Evolutionary conservation across 202 grass and related monocot genomes (phyloP).

Genomic region (Tripidium arundinaceum): DNA sequence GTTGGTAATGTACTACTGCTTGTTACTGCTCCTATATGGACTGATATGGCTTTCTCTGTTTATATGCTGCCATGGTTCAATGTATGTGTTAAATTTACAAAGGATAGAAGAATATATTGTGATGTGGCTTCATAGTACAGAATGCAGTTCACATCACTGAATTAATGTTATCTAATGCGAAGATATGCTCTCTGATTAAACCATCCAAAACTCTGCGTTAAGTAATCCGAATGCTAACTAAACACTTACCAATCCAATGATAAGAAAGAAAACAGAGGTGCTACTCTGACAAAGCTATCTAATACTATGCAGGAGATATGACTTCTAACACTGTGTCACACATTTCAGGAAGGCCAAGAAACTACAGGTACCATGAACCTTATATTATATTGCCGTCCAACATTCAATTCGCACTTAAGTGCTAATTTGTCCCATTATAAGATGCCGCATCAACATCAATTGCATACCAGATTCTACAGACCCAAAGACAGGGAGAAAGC

Average conservation of each 20-base stretch:
- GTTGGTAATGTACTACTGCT: no score
- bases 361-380: background rate
- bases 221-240: background rate
- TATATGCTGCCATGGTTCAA: no score
- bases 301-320: background rate
- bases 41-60: no score
- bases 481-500: background rate
- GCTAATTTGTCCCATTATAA: background rate
- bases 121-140: no score
- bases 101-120: no score
- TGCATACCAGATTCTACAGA: constrained; percentile 3
- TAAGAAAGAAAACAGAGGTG: background rate
- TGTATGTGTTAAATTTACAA: no score
- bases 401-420: background rate
- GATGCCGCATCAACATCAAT: background rate
- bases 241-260: background rate
- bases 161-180: no score
- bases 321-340: background rate
- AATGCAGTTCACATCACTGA: no score
- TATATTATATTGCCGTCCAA: background rate
- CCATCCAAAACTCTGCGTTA: constrained; percentile 6
- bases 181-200: no score
- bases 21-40: no score
- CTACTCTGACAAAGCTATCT: background rate
- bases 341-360: constrained; percentile 6